Conservation (phyloP, 2,329 filamentous ascomycete species). For the Pseudogymnoascus sp. region DNA sequence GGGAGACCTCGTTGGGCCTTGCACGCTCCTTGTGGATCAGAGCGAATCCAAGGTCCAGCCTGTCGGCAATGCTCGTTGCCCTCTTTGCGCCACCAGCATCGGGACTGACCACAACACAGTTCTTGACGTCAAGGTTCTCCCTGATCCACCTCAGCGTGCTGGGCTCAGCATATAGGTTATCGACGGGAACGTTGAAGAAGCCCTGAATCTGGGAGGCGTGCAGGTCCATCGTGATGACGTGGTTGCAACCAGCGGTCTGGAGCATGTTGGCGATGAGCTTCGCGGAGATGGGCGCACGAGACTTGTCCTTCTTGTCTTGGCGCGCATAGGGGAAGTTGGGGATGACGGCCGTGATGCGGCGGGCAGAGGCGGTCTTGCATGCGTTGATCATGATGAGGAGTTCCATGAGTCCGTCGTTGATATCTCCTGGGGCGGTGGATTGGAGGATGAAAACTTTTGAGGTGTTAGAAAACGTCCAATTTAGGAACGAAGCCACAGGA, state of each 20-base stretch:
- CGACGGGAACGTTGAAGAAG: conserved; percentile 76
- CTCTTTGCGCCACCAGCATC: conserved; percentile 93
- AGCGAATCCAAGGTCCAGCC: conserved; percentile 82
- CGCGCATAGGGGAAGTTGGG: conserved; percentile 95
- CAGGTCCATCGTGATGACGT: conserved; percentile 93
- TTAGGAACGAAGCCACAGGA: conserved; percentile 16
- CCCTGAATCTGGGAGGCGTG: conserved; percentile 92
- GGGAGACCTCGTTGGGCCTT: conserved; percentile 80
- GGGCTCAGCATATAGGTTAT: conserved; percentile 87
- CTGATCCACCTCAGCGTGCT: conserved; percentile 87
- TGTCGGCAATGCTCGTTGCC: conserved; percentile 89
- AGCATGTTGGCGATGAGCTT: conserved; percentile 97
- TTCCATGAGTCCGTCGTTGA: conserved; percentile 98
- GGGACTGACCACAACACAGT: conserved; percentile 89
- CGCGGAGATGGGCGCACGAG: conserved; percentile 89
- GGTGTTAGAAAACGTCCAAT: background rate
- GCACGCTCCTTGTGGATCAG: conserved; percentile 96
- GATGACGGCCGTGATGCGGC: conserved; percentile 89
- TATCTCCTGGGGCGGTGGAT: conserved; percentile 88
- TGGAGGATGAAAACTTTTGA: conserved; percentile 84
- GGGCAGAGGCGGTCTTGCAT: conserved; percentile 75
- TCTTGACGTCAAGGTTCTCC: conserved; percentile 71
- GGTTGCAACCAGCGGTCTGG: conserved; percentile 85
- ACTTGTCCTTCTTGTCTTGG: conserved; percentile 97
- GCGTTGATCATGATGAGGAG: conserved; percentile 97